Conservation (phyloP, 2,329 filamentous ascomycete genomes). For the Cercospora nicotianae region DNA sequence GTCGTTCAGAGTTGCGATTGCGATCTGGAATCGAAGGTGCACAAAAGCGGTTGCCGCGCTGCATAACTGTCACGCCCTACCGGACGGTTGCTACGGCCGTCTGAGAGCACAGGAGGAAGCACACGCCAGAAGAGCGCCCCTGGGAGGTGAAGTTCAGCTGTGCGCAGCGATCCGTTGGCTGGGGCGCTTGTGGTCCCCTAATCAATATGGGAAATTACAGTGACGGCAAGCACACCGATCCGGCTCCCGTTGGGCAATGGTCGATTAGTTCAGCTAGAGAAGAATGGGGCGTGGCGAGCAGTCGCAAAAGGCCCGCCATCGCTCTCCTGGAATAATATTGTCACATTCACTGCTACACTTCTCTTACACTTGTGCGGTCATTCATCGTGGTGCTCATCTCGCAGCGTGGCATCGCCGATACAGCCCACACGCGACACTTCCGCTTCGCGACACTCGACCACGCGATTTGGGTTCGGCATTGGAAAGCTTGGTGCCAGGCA, state of each 20-base stretch:
- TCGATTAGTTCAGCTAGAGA: not conserved
- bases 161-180: constrained; percentile 6
- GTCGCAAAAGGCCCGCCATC: not conserved
- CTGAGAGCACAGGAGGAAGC: not conserved
- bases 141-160: not conserved
- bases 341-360: not conserved
- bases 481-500: not conserved
- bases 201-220: constrained; percentile 8
- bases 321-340: not conserved
- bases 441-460: not conserved
- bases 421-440: not conserved
- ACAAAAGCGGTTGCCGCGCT: not conserved
- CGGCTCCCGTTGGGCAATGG: not conserved
- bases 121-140: not conserved
- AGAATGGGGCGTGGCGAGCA: not conserved
- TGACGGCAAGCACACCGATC: constrained; percentile 2
- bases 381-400: not conserved
- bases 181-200: constrained; percentile 4
- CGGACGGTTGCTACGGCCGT: not conserved
- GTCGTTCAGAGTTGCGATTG: not conserved
- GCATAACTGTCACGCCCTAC: not conserved
- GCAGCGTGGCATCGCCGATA: not conserved
- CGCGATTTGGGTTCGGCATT: constrained; percentile 1
- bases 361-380: not conserved
- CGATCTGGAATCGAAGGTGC: not conserved